Percentiles rank a stretch among this genome's conserved stretches.
These are phyloP conservation scores for Pelargonium myrrhifolium DNA, from an alignment of 441 rosid genomes.

Conservation along the genomic window DNA sequence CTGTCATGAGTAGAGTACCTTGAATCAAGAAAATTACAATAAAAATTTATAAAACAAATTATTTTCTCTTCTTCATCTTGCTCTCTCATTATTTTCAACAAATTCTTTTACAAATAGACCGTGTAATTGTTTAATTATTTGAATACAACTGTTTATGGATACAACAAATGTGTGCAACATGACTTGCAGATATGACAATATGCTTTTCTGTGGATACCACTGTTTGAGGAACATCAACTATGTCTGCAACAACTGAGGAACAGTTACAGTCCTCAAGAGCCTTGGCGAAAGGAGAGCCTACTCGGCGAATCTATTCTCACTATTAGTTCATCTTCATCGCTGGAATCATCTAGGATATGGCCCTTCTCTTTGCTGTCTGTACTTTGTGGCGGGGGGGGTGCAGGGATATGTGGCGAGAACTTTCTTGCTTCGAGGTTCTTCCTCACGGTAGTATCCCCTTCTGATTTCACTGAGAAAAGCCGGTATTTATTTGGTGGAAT, in stretches of 20 bases:
- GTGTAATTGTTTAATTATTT: no score
- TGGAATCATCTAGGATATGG: conserved; percentile 32
- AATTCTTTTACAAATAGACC: no score
- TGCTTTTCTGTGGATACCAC: no score
- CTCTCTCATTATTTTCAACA: background rate
- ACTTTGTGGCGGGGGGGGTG: conserved; percentile 8
- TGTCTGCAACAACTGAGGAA: no score
- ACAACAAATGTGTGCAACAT: no score
- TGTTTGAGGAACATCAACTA: no score
- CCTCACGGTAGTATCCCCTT: conserved; percentile 33
- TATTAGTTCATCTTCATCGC: conserved; percentile 54
- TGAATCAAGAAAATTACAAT: no score
- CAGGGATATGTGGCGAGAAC: conserved; percentile 14
- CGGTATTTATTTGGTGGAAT: conserved; percentile 22
- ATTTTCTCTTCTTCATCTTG: background rate
- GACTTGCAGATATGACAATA: no score
- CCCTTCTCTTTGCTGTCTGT: conserved; percentile 15
- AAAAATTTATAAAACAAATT: background rate
- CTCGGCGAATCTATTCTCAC: conserved; percentile 73
- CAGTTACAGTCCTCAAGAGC: conserved; percentile 18
- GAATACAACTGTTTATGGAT: no score
- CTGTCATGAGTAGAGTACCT: no score
- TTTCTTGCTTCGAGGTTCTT: conserved; percentile 28
- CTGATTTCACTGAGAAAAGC: conserved; percentile 39
- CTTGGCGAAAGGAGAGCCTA: conserved; percentile 38